These are phyloP conservation scores for Phytophthora sansomeana DNA, from an alignment of 352 stramenopile genomes.

Conservation along the genomic window DNA sequence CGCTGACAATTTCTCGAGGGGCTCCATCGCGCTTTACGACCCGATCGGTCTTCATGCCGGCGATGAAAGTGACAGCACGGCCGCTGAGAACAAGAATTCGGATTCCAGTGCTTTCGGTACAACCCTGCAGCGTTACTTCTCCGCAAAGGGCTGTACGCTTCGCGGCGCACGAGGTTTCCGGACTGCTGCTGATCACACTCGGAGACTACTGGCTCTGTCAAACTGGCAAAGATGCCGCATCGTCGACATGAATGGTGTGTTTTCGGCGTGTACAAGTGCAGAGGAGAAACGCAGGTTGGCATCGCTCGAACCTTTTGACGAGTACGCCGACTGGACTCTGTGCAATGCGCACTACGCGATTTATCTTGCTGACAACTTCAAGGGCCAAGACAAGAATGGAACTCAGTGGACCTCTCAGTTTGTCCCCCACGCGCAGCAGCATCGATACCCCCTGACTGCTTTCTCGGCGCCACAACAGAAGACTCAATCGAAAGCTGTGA, in stretches of 20 bases:
- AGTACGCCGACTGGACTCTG: slow-evolving; percentile 70
- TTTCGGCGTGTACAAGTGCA: slow-evolving; percentile 37
- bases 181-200: slow-evolving; percentile 48
- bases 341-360: slow-evolving; percentile 78
- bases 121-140: slow-evolving; percentile 70
- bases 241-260: slow-evolving; percentile 75
- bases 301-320: slow-evolving; percentile 73
- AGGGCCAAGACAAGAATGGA: slow-evolving; percentile 9
- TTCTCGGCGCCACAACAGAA: neutral
- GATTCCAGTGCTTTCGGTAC: slow-evolving; percentile 48
- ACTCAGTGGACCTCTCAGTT: slow-evolving; percentile 43
- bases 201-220: slow-evolving; percentile 37
- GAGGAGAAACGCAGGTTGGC: slow-evolving; percentile 58
- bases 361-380: slow-evolving; percentile 52
- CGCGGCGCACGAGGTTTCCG: slow-evolving; percentile 49
- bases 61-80: slow-evolving; percentile 6
- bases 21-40: slow-evolving; percentile 70
- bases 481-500: slow-evolving; percentile 9
- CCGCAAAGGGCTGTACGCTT: slow-evolving; percentile 73
- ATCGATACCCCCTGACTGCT: slow-evolving; percentile 33
- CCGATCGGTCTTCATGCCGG: slow-evolving; percentile 51
- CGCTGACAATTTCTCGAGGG: slow-evolving; percentile 40
- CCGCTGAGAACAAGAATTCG: neutral
- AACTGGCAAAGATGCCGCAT: slow-evolving; percentile 57
- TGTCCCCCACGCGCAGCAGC: slow-evolving; percentile 22